These are phyloP conservation scores for Suhomyces prunicola DNA, from an alignment of 805 yeast genomes.

Conservation along the genomic window DNA sequence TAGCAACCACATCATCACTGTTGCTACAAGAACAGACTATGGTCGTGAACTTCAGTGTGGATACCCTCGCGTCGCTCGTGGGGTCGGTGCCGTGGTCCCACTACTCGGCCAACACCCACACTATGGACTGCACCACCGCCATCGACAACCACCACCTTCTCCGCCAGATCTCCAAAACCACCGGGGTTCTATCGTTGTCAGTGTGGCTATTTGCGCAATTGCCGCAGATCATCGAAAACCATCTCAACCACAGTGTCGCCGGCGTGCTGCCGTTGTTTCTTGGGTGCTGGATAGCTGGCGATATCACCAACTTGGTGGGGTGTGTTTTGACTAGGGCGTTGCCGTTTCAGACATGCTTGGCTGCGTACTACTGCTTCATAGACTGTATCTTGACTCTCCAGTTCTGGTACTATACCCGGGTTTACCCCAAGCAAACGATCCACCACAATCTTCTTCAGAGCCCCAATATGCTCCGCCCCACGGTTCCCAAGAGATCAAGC, in stretches of 20 bases:
- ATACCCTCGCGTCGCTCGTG: background rate
- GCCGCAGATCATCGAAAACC: conserved; percentile 27
- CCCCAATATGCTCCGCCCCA: conserved; percentile 32
- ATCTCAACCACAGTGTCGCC: conserved; percentile 30
- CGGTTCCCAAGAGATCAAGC: conserved; percentile 8
- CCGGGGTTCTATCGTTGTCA: conserved; percentile 20
- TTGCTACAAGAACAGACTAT: no score
- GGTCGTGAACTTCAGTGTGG: background rate
- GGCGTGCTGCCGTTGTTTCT: conserved; percentile 34
- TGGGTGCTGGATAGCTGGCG: conserved; percentile 37
- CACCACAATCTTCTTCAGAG: conserved; percentile 39
- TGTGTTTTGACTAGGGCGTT: conserved; percentile 74
- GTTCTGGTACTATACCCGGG: conserved; percentile 62
- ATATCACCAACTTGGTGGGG: conserved; percentile 55
- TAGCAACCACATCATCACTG: no score
- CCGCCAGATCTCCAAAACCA: conserved; percentile 6
- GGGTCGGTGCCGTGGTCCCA: background rate
- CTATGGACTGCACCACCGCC: background rate
- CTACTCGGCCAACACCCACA: background rate
- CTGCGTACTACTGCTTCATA: conserved; percentile 68
- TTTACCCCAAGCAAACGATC: conserved; percentile 38
- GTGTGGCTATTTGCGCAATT: conserved; percentile 31
- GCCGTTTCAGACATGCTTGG: conserved; percentile 73
- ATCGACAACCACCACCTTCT: background rate
- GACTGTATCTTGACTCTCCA: conserved; percentile 69